Base-by-base conservation (phyloP, 1,284 basidiomycete genomes). In the Omphalotus olearius region DNA sequence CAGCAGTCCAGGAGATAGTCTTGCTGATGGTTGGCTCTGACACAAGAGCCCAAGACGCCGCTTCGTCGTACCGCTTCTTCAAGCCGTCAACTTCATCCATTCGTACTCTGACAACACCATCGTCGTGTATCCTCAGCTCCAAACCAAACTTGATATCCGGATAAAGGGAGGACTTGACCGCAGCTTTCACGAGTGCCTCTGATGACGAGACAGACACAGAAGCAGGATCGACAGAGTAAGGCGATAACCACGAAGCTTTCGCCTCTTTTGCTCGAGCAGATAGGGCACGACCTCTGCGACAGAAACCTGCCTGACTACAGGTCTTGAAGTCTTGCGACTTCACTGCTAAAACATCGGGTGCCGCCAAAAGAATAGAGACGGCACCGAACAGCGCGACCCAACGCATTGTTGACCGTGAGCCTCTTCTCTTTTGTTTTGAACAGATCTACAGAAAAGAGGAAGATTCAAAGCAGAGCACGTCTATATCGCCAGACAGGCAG, bases 251-350 rank as follows among this genome's bases (percentile, higher is more conserved):
- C 6, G 74, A 69, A 1, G 72, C 60, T 25, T 70, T 68, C 0
- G 78, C 73, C 50, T 78, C 78, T 43, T 75, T 71, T 13, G 89
- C 86, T 49, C 88, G 80, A 9, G 77, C 72, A 51, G 91, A 82
- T 46, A 97, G 80, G 0, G 85, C 86, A 43, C 93, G 83, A 47
- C 92, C 90, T 56, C 93, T 78, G 44, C 90, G 82, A 72, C 94
- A 97, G 72, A 98, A 97, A 13, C 89, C 91, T 0, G 91, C 82
- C 67, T 97, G 91, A 16, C 79, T 78, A 65, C 94, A 97, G 56
- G 83, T 91, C 70, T 96, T 97, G 76, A 94, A 97, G 68, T 97
- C 91, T 54, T 86, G 78, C 37, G 76, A 68, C 67, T 88, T 90
- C 65, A 90, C 79, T 25, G 85, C 82, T 20, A 78, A 59, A 1